A percentile compares a stretch with the other conserved stretches of the same genome.
Evolutionary conservation across 2,329 filamentous ascomycete species (phyloP).

Genomic region (Neonectria ditissima): DNA sequence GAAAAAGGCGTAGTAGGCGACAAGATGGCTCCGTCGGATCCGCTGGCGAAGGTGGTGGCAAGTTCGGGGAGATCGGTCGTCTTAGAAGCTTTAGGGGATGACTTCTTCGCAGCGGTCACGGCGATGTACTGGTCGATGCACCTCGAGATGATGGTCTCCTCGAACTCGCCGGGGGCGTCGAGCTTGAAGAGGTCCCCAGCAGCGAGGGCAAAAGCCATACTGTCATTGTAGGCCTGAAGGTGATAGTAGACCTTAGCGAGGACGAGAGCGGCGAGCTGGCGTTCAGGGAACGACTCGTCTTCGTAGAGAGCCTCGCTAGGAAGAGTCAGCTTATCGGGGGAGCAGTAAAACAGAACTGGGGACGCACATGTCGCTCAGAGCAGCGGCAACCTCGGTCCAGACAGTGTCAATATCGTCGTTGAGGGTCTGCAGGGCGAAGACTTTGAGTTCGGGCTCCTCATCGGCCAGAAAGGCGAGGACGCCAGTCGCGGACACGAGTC

Average conservation of each 20-base stretch:
- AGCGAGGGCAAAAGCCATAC: constrained; percentile 96
- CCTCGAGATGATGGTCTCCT: constrained; percentile 98
- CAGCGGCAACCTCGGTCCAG: constrained; percentile 96
- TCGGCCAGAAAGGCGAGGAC: constrained; percentile 96
- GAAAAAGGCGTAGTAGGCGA: constrained; percentile 96
- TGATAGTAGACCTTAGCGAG: constrained; percentile 99
- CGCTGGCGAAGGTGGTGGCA: constrained; percentile 81
- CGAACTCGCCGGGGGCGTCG: constrained; percentile 91
- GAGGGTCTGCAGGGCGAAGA: constrained; percentile 93
- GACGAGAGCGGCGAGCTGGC: constrained; percentile 92
- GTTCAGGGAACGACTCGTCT: constrained; percentile 93
- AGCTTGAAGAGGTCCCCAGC: constrained; percentile 96
- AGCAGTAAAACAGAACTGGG: constrained; percentile 12
- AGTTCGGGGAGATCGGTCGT: constrained; percentile 72
- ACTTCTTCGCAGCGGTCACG: constrained; percentile 67
- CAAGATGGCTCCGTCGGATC: constrained; percentile 78
- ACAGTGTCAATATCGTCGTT: constrained; percentile 97
- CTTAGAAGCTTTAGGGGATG: constrained; percentile 56
- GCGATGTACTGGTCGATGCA: constrained; percentile 98
- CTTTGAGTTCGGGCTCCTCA: constrained; percentile 91
- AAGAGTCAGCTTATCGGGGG: constrained; percentile 27
- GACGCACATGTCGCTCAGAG: constrained; percentile 89
- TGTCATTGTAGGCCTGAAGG: constrained; percentile 98
- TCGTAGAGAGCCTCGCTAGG: constrained; percentile 94
- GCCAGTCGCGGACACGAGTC: constrained; percentile 92